Evolutionary conservation across 2,329 filamentous ascomycete genomes (phyloP).

Genomic region (Cladosporium sp.): DNA sequence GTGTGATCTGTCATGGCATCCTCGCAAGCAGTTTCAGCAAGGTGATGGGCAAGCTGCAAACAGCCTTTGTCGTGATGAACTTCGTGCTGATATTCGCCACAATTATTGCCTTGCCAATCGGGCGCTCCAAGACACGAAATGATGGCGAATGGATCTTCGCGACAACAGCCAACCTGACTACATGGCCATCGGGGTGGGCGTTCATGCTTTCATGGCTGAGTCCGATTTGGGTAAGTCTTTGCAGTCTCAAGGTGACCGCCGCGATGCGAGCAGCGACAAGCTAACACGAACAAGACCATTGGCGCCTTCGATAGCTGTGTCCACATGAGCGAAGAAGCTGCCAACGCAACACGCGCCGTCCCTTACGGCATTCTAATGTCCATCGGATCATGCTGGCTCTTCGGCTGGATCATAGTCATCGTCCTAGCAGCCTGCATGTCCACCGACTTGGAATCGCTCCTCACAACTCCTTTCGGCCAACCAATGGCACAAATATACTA

Average conservation of each 20-base stretch:
- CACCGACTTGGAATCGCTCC: slow-evolving; percentile 47
- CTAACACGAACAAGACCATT: neutral
- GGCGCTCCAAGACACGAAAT: slow-evolving; percentile 35
- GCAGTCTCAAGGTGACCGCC: neutral
- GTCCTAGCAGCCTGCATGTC: slow-evolving; percentile 56
- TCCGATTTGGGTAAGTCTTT: slow-evolving; percentile 56
- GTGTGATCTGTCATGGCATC: slow-evolving; percentile 51
- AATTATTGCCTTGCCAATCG: slow-evolving; percentile 54
- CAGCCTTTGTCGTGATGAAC: slow-evolving; percentile 53
- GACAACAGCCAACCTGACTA: slow-evolving; percentile 53
- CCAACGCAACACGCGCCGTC: slow-evolving; percentile 56
- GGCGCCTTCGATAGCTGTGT: slow-evolving; percentile 55
- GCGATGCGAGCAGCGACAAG: neutral
- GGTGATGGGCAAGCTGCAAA: slow-evolving; percentile 58
- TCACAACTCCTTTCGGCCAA: slow-evolving; percentile 52
- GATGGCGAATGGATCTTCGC: slow-evolving; percentile 52
- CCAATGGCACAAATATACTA: slow-evolving; percentile 60
- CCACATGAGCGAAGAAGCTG: slow-evolving; percentile 59
- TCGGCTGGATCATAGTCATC: slow-evolving; percentile 56
- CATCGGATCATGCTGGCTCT: slow-evolving; percentile 51
- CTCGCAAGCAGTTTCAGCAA: slow-evolving; percentile 51
- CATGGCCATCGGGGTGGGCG: slow-evolving; percentile 44
- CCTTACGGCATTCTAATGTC: slow-evolving; percentile 58
- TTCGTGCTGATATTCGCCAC: slow-evolving; percentile 52
- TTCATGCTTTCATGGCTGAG: slow-evolving; percentile 59